Percentiles rank a stretch among this genome's conserved stretches.
Evolutionary conservation across 2,329 filamentous ascomycete species (phyloP).

Genomic region (Onygenales sp.): DNA sequence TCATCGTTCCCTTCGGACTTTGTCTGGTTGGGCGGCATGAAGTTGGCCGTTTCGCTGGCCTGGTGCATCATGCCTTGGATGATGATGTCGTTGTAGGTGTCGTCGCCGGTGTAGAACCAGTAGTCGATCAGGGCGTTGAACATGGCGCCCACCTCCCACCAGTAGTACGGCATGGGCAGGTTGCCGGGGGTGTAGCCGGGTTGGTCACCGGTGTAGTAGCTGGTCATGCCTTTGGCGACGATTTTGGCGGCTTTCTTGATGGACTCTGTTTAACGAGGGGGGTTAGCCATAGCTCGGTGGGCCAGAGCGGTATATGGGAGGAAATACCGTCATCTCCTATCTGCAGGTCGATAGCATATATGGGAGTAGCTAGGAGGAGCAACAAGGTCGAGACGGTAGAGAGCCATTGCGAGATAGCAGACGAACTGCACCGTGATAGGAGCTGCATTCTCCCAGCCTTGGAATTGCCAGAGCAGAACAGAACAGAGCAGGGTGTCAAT

Average conservation of each 20-base stretch:
- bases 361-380: neutral
- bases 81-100: slow-evolving; percentile 58
- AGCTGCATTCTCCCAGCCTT: neutral
- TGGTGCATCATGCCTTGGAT: slow-evolving; percentile 57
- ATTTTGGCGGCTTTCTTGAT: slow-evolving; percentile 23
- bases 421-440: neutral
- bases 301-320: neutral
- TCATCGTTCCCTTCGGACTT: slow-evolving; percentile 33
- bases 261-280: slow-evolving; percentile 16
- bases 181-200: slow-evolving; percentile 22
- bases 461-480: no score
- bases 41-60: slow-evolving; percentile 56
- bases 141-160: slow-evolving; percentile 30
- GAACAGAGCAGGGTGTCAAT: no score
- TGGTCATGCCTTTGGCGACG: slow-evolving; percentile 23
- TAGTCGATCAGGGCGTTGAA: slow-evolving; percentile 61
- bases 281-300: neutral
- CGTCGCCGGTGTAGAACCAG: slow-evolving; percentile 72
- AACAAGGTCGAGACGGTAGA: neutral
- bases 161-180: slow-evolving; percentile 26
- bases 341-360: slow-evolving; percentile 7
- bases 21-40: slow-evolving; percentile 51
- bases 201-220: slow-evolving; percentile 25
- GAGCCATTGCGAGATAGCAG: neutral
- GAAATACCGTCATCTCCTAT: slow-evolving; percentile 8